Conservation (phyloP, 208 protist genomes). For the Acanthamoeba lenticulata region DNA sequence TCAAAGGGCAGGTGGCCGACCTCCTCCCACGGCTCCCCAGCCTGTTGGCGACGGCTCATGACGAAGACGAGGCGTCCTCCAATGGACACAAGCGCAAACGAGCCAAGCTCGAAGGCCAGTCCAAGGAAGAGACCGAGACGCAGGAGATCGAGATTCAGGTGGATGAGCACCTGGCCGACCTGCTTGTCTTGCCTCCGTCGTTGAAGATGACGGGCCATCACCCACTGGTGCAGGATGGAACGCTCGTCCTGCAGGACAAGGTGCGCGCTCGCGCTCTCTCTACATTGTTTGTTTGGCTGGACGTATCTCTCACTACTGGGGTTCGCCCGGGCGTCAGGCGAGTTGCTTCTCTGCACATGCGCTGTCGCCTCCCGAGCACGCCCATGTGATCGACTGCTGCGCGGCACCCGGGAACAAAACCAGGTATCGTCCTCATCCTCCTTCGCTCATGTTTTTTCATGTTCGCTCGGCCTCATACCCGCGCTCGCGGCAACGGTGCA, state of each 20-base stretch:
- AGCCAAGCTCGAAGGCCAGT: neutral
- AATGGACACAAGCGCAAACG: neutral
- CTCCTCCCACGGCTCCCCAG: neutral
- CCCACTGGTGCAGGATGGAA: neutral
- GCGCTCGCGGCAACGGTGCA: neutral
- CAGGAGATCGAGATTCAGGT: neutral
- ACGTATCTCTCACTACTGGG: too few relatives aligned
- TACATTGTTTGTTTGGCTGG: too few relatives aligned
- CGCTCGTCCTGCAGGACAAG: conserved; percentile 55
- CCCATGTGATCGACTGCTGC: conserved; percentile 52
- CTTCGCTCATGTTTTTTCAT: too few relatives aligned
- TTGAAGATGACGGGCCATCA: neutral
- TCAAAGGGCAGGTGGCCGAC: neutral
- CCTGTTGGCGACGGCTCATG: neutral
- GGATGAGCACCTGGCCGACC: conserved; percentile 5
- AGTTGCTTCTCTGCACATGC: conserved; percentile 29
- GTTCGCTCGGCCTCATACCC: too few relatives aligned
- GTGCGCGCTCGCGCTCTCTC: too few relatives aligned
- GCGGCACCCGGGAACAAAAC: conserved; percentile 77
- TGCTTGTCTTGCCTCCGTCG: neutral
- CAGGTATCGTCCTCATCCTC: too few relatives aligned
- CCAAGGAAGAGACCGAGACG: neutral
- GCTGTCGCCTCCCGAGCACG: neutral
- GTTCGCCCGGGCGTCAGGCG: too few relatives aligned
- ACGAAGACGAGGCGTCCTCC: neutral